Evolutionary conservation across 1,284 basidiomycete species (phyloP), one percentile per base, ranked within the genome.

Genomic region (Austroboletus rostrupii): DNA sequence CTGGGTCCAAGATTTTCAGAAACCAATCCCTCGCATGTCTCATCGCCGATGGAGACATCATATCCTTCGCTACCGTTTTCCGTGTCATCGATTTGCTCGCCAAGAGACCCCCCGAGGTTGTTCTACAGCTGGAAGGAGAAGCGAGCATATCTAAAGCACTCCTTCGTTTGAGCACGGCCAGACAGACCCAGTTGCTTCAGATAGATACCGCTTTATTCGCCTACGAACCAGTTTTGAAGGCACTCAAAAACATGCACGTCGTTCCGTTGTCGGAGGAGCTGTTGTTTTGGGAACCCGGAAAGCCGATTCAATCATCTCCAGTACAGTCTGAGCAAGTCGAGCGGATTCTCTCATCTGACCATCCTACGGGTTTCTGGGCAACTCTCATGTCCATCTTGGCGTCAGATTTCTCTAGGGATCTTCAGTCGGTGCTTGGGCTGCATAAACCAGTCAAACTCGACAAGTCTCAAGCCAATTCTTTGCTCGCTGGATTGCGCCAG

Each of bases 151-250:
- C 56, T 14, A 70, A 69, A 21, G 59, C 74, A 5, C 65, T 82
- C 2, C 49, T 70, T n/a, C 66, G 58, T 32, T 61, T 85, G 44
- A 17, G 40, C n/a, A 29, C 23, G 2, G 65, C 67, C 12, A 55
- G 60, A 14, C 47, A 65, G 13, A 58, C 80, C 42, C 67, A 67
- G n/a, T 66, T 86, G 12, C 59, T 85, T 26, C 78, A 79, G 52
- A 78, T 85, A 26, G 75, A 85, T 51, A 78, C 77, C 0, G 80
- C 81, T 0, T 53, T 84, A 3, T 86, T 86, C 55, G 68, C 83
- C 0, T 86, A 75, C 49, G 78, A 83, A 55, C 82, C 82, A 0
- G 68, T 85, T 28, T 69, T 86, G 26, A 73, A 70, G 35, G 75
- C 73, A 3, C 67, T 86, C 9, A 75, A 83, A 61, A 64, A 70